Base-by-base conservation (phyloP, 805 yeast species). In the Huiozyma naganishii region DNA sequence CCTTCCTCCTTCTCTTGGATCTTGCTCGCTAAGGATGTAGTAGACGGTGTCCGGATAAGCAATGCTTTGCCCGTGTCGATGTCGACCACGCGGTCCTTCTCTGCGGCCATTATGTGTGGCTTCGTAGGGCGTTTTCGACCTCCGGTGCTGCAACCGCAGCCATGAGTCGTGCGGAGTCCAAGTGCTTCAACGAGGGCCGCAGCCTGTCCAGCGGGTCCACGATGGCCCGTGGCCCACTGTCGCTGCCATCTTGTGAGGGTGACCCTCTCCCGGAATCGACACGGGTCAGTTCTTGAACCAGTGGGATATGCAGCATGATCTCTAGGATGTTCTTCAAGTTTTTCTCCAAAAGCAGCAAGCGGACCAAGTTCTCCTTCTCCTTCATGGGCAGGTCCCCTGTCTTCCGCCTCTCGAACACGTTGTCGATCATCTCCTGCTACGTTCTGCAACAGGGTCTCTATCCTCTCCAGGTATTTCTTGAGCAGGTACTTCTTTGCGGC, bases 1-100 rank as follows among this genome's bases (percentile, higher is more conserved):
- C 96, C 97, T 67, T 88, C 97, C 59, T 88, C 97, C 48, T 79
- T 80, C 58, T 87, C 95, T 61, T 83, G 86, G 59, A 77, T 80
- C 11, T 88, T 86, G 54, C 83, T 78, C 9, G 65, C 56, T 3
- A 83, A 73, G 0, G 84, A 76, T 1, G 83, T 79, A 49, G 76
- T 82, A 0, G 86, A 79, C 5, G 75, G 65, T 51, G 81, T 70
- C 62, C 79, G 72, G 12, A 42, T 37, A 48, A 81, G 64, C 17
- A 83, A 79, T 1, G 89, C 86, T 50, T 79, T 68, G 39, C 92
- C 92, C 23, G 41, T 39, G 23, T 39, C 41, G 12, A 39, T 5
- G 30, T 39, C 41, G n/a, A 39, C 13, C n/a, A 39, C 32, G 23
- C 32, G n/a, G 30, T 39, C 41, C 29, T 23, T 23, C 13, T 30